A percentile compares a stretch with the other conserved stretches of the same genome.
phyloP scores from a whole-genome alignment of 768 basidiomycete genomes.

The Ephemerocybe angulata region DNA sequence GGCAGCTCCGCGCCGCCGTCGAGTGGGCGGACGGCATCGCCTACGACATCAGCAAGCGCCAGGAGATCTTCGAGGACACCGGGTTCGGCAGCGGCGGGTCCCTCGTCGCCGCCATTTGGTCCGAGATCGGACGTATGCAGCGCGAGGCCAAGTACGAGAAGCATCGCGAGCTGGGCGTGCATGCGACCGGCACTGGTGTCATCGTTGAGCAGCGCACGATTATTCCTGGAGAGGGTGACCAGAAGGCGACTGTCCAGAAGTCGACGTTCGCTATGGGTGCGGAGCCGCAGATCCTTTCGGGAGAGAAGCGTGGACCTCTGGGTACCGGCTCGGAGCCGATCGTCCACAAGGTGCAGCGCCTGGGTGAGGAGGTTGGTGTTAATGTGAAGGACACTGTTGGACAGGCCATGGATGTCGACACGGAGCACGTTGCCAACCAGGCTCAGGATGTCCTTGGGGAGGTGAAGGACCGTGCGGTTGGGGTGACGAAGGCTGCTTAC shows the following conservation, averaged over 20 bases:
- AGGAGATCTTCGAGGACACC: constrained; percentile 62
- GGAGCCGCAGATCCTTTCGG: constrained; percentile 68
- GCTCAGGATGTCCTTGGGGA: constrained; percentile 24
- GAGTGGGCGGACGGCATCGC: constrained; percentile 54
- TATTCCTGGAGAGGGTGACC: constrained; percentile 18
- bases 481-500: constrained; percentile 23
- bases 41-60: constrained; percentile 55
- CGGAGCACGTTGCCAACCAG: constrained; percentile 15
- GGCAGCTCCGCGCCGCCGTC: constrained; percentile 48
- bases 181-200: constrained; percentile 61
- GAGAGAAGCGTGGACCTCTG: constrained; percentile 64
- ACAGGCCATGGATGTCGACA: constrained; percentile 22
- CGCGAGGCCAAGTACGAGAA: constrained; percentile 28
- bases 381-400: constrained; percentile 18
- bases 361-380: constrained; percentile 27
- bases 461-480: constrained; percentile 14
- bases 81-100: constrained; percentile 49
- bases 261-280: constrained; percentile 61
- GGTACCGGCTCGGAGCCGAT: constrained; percentile 48
- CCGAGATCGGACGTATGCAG: constrained; percentile 59
- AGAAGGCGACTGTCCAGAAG: constrained; percentile 17
- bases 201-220: constrained; percentile 46
- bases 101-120: constrained; percentile 62
- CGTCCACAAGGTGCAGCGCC: constrained; percentile 31
- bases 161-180: constrained; percentile 40